Evolutionary conservation across 2,329 filamentous ascomycete species (phyloP), one percentile per base, ranked within the genome.

Genomic region (Diaporthe caulivora): DNA sequence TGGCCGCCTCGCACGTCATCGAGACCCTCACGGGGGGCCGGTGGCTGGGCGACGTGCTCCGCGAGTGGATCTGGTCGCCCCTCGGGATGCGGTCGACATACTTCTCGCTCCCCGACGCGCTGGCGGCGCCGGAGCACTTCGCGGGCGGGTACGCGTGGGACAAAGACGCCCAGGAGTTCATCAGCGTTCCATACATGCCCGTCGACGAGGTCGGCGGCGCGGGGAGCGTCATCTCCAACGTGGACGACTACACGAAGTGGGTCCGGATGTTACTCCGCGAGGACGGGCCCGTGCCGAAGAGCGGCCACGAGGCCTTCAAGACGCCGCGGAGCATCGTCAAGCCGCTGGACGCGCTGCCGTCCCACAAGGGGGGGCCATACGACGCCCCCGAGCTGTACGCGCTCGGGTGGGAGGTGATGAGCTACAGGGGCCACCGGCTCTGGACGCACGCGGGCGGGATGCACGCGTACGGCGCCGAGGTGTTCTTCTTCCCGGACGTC

Each of bases 191-290:
- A 40, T 78, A 74, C 70, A 77, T 78, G 75, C 74, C 77, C 15
- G 71, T 77, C 21, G 76, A 78, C 34, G 83, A 80, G 77, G 75
- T 80, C 34, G 82, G 82, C 74, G 85, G 85, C 17, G 85, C 85
- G 0, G 85, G 84, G 1, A 81, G 79, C 15, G 78, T 84, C 57
- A 79, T 89, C 29, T 86, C 85, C 29, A 87, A 83, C 60, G 86
- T 86, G 1, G 69, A 81, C 10, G 88, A 90, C 79, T 90, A 88
- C 77, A 78, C 83, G 1, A 85, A 84, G 76, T 91, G 88, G 89
- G 76, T 89, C 3, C 80, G 81, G 34, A 86, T 85, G 26, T 80
- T 90, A 31, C 79, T 91, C 31, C 77, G 82, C n/a, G 78, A 77
- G 47, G 78, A 79, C 2, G 79, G 78, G 18, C 82, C 84, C 1